phyloP scores from a whole-genome alignment of 73 alveolate genomes.

The Paramecium bursaria region DNA sequence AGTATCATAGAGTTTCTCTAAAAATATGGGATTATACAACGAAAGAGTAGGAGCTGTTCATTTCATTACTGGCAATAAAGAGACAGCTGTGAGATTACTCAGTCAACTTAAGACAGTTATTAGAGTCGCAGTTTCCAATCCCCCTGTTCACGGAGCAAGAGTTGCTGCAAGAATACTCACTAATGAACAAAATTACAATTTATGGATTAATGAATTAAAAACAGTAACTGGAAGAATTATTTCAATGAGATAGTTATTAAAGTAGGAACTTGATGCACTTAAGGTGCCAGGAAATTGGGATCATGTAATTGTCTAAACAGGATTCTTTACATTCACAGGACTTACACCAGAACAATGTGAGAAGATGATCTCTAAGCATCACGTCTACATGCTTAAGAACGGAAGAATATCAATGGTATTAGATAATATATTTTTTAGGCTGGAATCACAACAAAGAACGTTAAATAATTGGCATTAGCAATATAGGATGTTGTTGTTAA shows the following conservation, averaged over 20 bases:
- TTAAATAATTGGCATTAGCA: slow-evolving; percentile 92
- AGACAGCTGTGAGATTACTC: slow-evolving; percentile 83
- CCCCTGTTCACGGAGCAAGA: slow-evolving; percentile 98
- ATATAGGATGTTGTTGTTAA: slow-evolving; percentile 88
- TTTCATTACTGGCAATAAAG: slow-evolving; percentile 84
- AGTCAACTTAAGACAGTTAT: slow-evolving; percentile 83
- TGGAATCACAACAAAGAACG: slow-evolving; percentile 90
- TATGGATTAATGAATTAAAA: slow-evolving; percentile 88
- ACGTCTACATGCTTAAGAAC: slow-evolving; percentile 83
- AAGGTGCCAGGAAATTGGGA: slow-evolving; percentile 93
- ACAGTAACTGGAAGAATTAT: slow-evolving; percentile 91
- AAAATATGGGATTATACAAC: slow-evolving; percentile 95
- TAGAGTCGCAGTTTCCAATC: slow-evolving; percentile 92
- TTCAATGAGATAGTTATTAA: slow-evolving; percentile 86
- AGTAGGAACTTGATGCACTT: slow-evolving; percentile 77
- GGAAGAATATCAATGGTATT: slow-evolving; percentile 94
- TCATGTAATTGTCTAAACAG: slow-evolving; percentile 89
- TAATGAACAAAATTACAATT: slow-evolving; percentile 78
- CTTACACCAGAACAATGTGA: slow-evolving; percentile 93
- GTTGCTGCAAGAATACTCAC: slow-evolving; percentile 85
- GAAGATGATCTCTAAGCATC: slow-evolving; percentile 82
- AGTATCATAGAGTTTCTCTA: slow-evolving; percentile 93
- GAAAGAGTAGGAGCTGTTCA: slow-evolving; percentile 97
- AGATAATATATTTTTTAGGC: slow-evolving; percentile 77
- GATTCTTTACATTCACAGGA: slow-evolving; percentile 98